Base-by-base conservation (phyloP, 2,329 filamentous ascomycete genomes). In the Aspergillus floridensis region DNA sequence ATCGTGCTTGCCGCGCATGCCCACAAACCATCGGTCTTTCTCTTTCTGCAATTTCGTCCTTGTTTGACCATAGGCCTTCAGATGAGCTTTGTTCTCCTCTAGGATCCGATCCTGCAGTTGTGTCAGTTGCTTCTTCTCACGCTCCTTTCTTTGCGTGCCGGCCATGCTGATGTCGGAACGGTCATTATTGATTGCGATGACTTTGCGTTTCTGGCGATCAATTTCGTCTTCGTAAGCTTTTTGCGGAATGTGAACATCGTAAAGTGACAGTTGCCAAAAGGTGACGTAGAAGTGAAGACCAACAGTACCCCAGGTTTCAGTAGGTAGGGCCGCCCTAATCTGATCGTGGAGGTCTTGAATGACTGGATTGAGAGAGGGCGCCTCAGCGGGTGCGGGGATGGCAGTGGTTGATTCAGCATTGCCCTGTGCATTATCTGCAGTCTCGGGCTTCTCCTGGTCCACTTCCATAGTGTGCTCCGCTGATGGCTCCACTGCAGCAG, bases 191-290 rank as follows among this genome's bases (percentile, higher is more conserved):
- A 95, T 81, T 1, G 86, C 82, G 35, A 86, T 81, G 51, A 89
- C 84, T 69, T 89, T 86, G 57, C 85, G 86, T 65, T 88, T 85
- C 22, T 92, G 80, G 8, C 86, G 83, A 21, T 86, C 84, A 38
- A 88, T 87, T 70, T 96, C 92, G 16, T 86, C 84, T 51, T 90
- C 84, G 72, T 99, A 99, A 61, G 88, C 90, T 35, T 86, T 83
- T 62, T 86, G 86, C 1, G 91, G 90, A 63, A 93, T 87, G 58
- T 86, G 85, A 59, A 97, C 81, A 72, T 99, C 93, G 49, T 90
- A 87, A 3, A 96, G 83, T 29, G 92, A 88, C 12, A 97, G 81
- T 53, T 93, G 88, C 95, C 95, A 99, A 76, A 99, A 99, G 0
- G 90, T 90, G 48, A 90, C 86, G 70, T 92, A 97, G 72, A 97